A percentile compares a stretch with the other conserved stretches of the same genome.
Evolutionary conservation across 2,329 filamentous ascomycete species (phyloP).

Genomic region (Paraconiothyrium sp.): DNA sequence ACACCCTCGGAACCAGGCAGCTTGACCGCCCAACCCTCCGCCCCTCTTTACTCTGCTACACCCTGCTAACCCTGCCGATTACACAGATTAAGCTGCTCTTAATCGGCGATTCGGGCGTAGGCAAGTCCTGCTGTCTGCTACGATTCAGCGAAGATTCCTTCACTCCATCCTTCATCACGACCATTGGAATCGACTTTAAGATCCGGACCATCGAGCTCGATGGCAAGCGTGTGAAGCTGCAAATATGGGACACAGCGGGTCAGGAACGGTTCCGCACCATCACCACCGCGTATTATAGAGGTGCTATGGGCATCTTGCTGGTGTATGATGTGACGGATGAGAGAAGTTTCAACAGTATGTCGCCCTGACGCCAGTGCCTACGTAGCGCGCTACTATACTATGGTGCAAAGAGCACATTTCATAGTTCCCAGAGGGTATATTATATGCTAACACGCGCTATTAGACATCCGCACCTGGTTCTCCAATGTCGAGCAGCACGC

Average conservation of each 20-base stretch:
- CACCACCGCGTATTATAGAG: slow-evolving; percentile 97
- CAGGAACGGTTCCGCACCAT: slow-evolving; percentile 99
- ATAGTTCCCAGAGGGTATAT: background rate
- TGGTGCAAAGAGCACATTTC: background rate
- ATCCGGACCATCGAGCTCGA: slow-evolving; percentile 99
- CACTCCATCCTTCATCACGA: slow-evolving; percentile 97
- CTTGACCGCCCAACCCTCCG: slow-evolving; percentile 13
- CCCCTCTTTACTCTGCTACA: slow-evolving; percentile 6
- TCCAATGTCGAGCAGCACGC: slow-evolving; percentile 98
- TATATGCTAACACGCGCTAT: slow-evolving; percentile 24
- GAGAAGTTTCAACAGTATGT: slow-evolving; percentile 91
- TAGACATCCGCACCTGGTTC: slow-evolving; percentile 99
- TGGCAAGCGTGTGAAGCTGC: slow-evolving; percentile 97
- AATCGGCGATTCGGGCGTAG: slow-evolving; percentile 95
- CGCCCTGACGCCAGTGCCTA: background rate
- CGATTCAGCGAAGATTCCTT: slow-evolving; percentile 98
- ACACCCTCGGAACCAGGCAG: background rate
- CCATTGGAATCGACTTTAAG: slow-evolving; percentile 99
- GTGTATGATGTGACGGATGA: slow-evolving; percentile 99
- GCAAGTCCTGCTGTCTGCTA: slow-evolving; percentile 95
- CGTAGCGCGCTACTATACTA: too few species aligned
- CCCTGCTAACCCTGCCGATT: slow-evolving; percentile 9
- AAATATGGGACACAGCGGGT: slow-evolving; percentile 99
- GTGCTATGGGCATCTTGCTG: slow-evolving; percentile 96
- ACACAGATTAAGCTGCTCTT: slow-evolving; percentile 92